phyloP scores from a whole-genome alignment of 345 rosid species.

The Eucalyptus paniculata region DNA sequence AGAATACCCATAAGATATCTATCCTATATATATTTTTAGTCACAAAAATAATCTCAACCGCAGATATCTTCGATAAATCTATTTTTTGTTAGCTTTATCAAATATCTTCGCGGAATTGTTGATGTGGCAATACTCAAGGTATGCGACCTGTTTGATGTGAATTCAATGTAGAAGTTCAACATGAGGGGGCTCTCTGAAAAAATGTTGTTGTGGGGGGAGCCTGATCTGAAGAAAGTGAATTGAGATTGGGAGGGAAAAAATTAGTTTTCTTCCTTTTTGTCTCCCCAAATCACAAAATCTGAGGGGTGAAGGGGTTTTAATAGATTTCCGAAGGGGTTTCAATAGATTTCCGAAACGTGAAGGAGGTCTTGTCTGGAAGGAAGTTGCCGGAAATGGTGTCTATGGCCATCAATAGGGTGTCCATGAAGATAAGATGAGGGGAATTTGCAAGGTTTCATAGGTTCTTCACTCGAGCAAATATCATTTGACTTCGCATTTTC shows the following conservation, averaged over 20 bases:
- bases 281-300: neutral
- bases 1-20: rapidly evolving
- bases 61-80: rapidly evolving
- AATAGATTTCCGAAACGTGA: neutral
- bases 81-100: neutral
- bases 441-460: neutral
- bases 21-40: too few species aligned
- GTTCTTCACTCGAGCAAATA: neutral
- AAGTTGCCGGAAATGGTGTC: neutral
- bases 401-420: neutral
- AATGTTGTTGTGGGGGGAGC: neutral
- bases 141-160: neutral
- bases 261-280: neutral
- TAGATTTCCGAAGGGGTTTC: too few species aligned
- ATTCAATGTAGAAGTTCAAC: neutral
- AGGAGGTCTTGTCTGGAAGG: neutral
- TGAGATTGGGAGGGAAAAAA: neutral
- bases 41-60: neutral
- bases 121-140: neutral
- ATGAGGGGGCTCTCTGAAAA: neutral
- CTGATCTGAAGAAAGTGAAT: neutral
- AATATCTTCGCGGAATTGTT: neutral
- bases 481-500: neutral
- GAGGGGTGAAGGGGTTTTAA: neutral
- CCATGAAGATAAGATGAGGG: neutral